A percentile compares a stretch with the other conserved stretches of the same genome.
phyloP scores from a whole-genome alignment of 169 alveolate genomes.

The Plasmodium coatneyi region DNA sequence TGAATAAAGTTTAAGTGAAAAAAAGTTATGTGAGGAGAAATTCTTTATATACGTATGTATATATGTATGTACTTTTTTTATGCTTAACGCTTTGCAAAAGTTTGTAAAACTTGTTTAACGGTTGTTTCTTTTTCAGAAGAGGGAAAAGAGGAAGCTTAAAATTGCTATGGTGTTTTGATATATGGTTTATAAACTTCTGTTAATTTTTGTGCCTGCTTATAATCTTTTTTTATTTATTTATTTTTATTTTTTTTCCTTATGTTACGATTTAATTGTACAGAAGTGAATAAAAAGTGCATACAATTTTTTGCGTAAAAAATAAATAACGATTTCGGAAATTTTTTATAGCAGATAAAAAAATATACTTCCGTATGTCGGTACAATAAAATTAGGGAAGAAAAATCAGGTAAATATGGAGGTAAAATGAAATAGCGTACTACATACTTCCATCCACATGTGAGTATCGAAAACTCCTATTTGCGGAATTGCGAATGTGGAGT shows the following conservation, averaged over 20 bases:
- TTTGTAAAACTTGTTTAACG: constrained; percentile 34
- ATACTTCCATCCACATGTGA: background rate
- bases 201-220: background rate
- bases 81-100: constrained; percentile 97
- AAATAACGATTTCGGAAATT: background rate
- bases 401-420: background rate
- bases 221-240: too few relatives aligned
- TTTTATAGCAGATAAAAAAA: background rate
- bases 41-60: background rate
- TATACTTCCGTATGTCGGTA: background rate
- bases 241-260: too few relatives aligned
- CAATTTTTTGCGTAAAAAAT: background rate
- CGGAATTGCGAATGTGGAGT: background rate
- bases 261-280: background rate
- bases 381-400: background rate
- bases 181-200: background rate
- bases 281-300: background rate
- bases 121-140: background rate
- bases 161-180: background rate
- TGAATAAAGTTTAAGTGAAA: background rate
- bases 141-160: background rate
- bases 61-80: constrained; percentile 73
- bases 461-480: background rate
- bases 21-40: too few relatives aligned
- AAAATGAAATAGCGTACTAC: background rate